Base-by-base conservation (phyloP, 148 eudicot genomes). In the Rhododendron molle region DNA sequence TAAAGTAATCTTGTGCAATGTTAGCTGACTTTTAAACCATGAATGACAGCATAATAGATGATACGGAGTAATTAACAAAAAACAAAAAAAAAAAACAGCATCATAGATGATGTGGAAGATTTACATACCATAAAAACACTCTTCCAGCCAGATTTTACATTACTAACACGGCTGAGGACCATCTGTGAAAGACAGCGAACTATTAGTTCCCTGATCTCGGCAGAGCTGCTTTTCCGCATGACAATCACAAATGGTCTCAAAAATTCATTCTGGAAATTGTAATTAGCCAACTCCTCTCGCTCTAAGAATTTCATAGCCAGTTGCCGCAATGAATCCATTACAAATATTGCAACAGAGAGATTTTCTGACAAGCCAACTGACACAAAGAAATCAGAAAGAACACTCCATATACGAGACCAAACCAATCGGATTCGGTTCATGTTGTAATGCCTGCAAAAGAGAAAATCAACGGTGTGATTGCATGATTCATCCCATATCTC, bases 351-450 rank as follows among this genome's bases (percentile, higher is more conserved):
- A 83, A 97, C 99, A 11, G 99, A 95, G 28, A 97, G 98, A 89
- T 97, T 97, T 89, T 97, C 95, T 65, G 98, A 97, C 87, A 95
- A 86, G 56, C 99, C 99, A 88, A 97, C 99, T 8, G 97, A 92
- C 84, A 97, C 99, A 92, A 97, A 97, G 86, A 97, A 97, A 87
- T 95, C 98, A 69, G 99, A 94, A 88, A 97, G 96, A 60, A 97
- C 99, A 92, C 90, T 95, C 99, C 99, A 97, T 88, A 97, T 97
- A 76, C 98, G 96, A 87, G 99, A 97, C 99, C 99, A 97, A 81
- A 97, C 99, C 56, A 97, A 89, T 88, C 99, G 93, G 89, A 97
- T 97, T 60, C 99, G 96, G 85, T 93, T 95, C 98, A 97, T 97
- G 87, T 97, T 97, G 89, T 95, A 97, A 87, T 97, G 99, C 93